phyloP scores from a whole-genome alignment of 176 grass and related monocot species.

The Cenchrus americanus region DNA sequence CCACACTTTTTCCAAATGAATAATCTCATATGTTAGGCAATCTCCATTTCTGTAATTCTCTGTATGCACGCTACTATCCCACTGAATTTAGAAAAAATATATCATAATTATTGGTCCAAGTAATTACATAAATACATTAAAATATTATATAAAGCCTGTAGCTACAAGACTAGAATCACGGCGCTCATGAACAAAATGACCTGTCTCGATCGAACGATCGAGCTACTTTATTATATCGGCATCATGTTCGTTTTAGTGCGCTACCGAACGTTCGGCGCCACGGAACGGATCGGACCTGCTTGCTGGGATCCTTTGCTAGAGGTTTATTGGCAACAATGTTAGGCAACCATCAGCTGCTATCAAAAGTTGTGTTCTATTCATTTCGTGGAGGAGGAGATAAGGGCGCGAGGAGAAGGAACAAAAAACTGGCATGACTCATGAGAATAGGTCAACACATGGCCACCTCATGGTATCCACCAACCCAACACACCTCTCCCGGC shows the following conservation, averaged over 20 bases:
- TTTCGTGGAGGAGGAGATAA: background rate
- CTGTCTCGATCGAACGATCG: background rate
- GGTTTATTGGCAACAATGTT: background rate
- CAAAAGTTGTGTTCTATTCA: background rate
- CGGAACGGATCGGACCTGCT: slow-evolving; percentile 18
- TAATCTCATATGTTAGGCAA: background rate
- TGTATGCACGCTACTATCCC: too few relatives aligned
- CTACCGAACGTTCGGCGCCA: background rate
- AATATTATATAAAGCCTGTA: background rate
- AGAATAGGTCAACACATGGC: background rate
- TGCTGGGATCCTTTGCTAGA: background rate
- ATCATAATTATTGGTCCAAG: background rate
- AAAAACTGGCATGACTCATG: background rate
- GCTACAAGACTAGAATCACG: background rate
- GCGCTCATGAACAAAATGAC: background rate
- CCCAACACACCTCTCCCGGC: background rate
- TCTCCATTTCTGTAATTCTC: background rate
- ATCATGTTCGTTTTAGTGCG: background rate
- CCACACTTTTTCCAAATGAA: background rate
- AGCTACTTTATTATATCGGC: background rate
- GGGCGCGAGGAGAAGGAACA: background rate
- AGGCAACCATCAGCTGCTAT: background rate
- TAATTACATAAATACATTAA: background rate
- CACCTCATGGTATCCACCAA: background rate
- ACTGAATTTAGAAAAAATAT: background rate